phyloP scores from a whole-genome alignment of 805 yeast genomes.

The Wickerhamomyces strasburgensis region DNA sequence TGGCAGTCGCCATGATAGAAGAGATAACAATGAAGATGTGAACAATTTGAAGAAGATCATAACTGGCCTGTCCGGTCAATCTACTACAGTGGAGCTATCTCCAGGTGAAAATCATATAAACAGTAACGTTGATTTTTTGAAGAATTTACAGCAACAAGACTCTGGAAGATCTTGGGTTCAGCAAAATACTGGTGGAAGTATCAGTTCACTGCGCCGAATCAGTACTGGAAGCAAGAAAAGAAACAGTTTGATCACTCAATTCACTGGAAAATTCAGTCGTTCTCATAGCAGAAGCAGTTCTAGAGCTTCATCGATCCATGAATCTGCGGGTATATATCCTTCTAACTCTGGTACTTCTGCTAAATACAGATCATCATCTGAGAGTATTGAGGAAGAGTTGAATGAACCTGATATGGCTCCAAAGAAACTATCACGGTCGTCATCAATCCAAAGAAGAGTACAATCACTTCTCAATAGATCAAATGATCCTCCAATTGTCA shows the following conservation, averaged over 20 bases:
- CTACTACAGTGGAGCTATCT: slow-evolving; percentile 18
- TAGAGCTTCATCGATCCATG: slow-evolving; percentile 26
- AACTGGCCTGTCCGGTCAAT: slow-evolving; percentile 19
- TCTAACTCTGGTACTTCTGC: slow-evolving; percentile 9
- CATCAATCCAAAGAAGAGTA: slow-evolving; percentile 26
- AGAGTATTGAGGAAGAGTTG: slow-evolving; percentile 22
- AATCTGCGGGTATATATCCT: slow-evolving; percentile 16
- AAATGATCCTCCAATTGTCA: slow-evolving; percentile 41
- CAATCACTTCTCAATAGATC: slow-evolving; percentile 28
- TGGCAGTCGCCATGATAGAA: slow-evolving; percentile 1
- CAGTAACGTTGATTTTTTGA: slow-evolving; percentile 36
- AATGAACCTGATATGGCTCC: slow-evolving; percentile 6
- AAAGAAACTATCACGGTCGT: slow-evolving; percentile 15
- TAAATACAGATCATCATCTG: slow-evolving; percentile 20
- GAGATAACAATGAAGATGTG: neutral
- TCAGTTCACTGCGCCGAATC: slow-evolving; percentile 25
- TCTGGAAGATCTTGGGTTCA: slow-evolving; percentile 30
- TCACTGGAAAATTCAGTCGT: slow-evolving; percentile 26
- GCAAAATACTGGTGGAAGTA: slow-evolving; percentile 29
- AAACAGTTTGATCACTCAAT: slow-evolving; percentile 19
- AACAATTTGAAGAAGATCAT: slow-evolving; percentile 25
- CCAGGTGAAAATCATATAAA: slow-evolving; percentile 26
- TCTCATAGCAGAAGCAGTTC: slow-evolving; percentile 24
- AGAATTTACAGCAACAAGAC: slow-evolving; percentile 32
- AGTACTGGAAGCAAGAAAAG: slow-evolving; percentile 25